phyloP scores from a whole-genome alignment of 2,329 filamentous ascomycete genomes.

The Coniochaeta hoffmannii region DNA sequence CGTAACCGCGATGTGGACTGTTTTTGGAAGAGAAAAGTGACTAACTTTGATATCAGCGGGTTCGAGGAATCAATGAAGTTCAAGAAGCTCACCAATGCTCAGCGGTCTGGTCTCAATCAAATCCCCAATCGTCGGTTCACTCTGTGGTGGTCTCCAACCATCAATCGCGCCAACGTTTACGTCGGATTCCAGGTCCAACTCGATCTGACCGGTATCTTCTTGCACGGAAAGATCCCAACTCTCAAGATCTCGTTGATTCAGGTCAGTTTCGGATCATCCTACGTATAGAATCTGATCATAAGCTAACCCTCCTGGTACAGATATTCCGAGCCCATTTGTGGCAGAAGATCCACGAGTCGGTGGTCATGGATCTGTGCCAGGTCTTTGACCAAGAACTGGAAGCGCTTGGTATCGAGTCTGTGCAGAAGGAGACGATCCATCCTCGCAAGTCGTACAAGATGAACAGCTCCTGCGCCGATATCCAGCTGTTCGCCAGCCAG shows the following conservation, averaged over 20 bases:
- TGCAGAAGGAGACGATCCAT: conserved; percentile 98
- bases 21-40: too few relatives aligned
- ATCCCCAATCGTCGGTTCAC: conserved; percentile 99
- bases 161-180: conserved; percentile 94
- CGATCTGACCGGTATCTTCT: conserved; percentile 95
- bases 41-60: too few relatives aligned
- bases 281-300: too few relatives aligned
- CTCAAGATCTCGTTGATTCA: conserved; percentile 82
- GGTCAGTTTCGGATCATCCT: too few relatives aligned
- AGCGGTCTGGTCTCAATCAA: conserved; percentile 93
- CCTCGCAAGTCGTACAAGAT: conserved; percentile 99
- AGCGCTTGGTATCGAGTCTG: conserved; percentile 90
- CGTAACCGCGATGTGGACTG: too few relatives aligned
- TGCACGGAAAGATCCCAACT: conserved; percentile 97
- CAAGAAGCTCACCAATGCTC: conserved; percentile 97
- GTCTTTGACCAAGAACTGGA: conserved; percentile 97
- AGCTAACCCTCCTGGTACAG: conserved; percentile 74
- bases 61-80: conserved; percentile 68
- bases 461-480: conserved; percentile 98
- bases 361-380: conserved; percentile 98
- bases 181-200: conserved; percentile 99
- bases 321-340: conserved; percentile 99
- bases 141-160: conserved; percentile 92
- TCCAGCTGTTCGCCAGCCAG: conserved; percentile 91
- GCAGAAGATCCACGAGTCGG: conserved; percentile 99